Base-by-base conservation (phyloP, 2,329 filamentous ascomycete species). In the Zymoseptoria brevis region DNA sequence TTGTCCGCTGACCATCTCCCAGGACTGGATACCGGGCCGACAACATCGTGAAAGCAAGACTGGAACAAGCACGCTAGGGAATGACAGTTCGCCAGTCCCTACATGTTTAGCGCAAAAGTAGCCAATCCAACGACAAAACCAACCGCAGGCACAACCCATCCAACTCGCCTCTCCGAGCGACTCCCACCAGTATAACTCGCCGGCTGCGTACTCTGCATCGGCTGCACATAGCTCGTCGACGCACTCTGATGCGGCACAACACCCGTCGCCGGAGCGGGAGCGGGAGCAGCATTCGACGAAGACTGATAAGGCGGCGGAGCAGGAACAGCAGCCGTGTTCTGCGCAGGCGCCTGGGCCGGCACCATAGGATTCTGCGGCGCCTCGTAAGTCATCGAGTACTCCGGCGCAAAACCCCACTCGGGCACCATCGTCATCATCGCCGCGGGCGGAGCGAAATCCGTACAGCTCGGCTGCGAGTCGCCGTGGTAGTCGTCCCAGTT, bases 371-470 rank as follows among this genome's bases (percentile, higher is more conserved):
- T 45, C 35, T 45, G 35, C 35, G 35, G 35, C 35, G 35, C 35
- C 35, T 45, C 35, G 16, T 45, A 45, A 45, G 35, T 45, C 35
- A 45, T 45, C 35, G 35, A 45, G 35, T 45, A 45, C 35, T 16
- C n/a, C 11, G 35, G 35, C 35, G 13, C 13, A 4, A 16, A 45
- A n/a, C 35, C 35, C 54, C 51, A 60, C 4, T 60, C 58, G n/a
- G 58, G 58, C 1, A 60, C 50, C n/a, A 53, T 8, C 16, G 56
- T 59, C 5, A 59, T 24, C 9, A 59, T 50, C 19, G 29, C 45
- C 19, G 59, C 51, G 13, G 59, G 55, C 29, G 59, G 59, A 19
- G 59, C 55, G 26, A 60, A 41, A 29, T 60, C 41, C 9, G n/a
- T 22, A 49, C 59, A 60, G 53, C 11, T 22, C 5, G 50, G 29